Conservation (phyloP, 495 filamentous ascomycete genomes). For the Trichoderma parareesei region DNA sequence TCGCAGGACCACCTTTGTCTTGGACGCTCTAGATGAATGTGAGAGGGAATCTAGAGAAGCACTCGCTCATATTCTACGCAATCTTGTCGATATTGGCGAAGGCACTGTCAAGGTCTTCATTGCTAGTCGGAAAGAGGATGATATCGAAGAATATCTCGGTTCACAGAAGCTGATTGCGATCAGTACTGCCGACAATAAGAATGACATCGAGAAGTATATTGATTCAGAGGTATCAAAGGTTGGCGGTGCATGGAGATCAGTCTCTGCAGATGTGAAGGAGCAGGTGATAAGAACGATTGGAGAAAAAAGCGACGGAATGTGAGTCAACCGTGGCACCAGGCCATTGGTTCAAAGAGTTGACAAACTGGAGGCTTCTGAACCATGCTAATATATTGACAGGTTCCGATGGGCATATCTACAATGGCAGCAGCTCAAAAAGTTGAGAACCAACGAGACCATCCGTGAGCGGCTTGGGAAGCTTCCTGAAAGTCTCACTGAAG, state of each 20-base stretch:
- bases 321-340: background rate
- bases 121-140: background rate
- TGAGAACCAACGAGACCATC: background rate
- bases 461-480: background rate
- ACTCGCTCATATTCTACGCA: background rate
- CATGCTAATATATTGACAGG: background rate
- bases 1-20: background rate
- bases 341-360: background rate
- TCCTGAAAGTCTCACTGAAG: background rate
- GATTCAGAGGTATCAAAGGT: background rate
- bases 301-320: background rate
- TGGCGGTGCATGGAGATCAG: background rate
- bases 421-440: slow-evolving; percentile 2
- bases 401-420: background rate
- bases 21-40: background rate
- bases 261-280: background rate
- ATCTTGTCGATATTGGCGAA: background rate
- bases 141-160: background rate
- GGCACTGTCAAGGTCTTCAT: slow-evolving; percentile 3
- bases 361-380: background rate
- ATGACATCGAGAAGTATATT: background rate
- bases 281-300: background rate
- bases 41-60: background rate
- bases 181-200: background rate
- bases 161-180: background rate